phyloP scores from a whole-genome alignment of 805 yeast species.

The Starmera amethionina region DNA sequence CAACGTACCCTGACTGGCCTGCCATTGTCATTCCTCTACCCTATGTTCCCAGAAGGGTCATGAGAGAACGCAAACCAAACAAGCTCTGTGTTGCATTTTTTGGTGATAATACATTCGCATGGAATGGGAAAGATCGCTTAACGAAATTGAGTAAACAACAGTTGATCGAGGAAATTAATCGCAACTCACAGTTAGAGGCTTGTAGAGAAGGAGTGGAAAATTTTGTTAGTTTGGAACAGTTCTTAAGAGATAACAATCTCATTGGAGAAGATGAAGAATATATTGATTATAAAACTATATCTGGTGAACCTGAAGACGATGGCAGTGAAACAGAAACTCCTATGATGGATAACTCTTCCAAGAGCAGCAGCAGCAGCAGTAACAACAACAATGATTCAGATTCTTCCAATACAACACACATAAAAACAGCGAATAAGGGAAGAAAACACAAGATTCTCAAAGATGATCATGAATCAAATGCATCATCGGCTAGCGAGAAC shows the following conservation, averaged over 20 bases:
- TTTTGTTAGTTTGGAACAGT: background rate
- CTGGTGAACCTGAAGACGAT: too few relatives aligned
- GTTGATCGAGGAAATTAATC: too few relatives aligned
- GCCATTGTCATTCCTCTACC: constrained; percentile 24
- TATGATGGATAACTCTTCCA: too few relatives aligned
- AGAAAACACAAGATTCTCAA: too few relatives aligned
- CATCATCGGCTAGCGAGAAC: background rate
- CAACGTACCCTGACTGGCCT: constrained; percentile 40
- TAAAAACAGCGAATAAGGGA: too few relatives aligned
- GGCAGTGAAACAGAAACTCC: too few relatives aligned
- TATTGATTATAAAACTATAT: background rate
- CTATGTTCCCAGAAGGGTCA: background rate
- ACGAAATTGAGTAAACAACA: too few relatives aligned
- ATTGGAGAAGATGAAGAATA: background rate
- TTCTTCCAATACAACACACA: too few relatives aligned
- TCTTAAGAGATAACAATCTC: background rate
- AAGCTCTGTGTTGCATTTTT: background rate
- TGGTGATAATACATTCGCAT: background rate
- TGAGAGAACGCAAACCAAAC: background rate
- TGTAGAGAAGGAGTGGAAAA: background rate
- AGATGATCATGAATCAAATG: background rate
- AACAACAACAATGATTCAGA: too few relatives aligned
- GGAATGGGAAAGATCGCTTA: background rate
- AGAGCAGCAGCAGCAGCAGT: too few relatives aligned
- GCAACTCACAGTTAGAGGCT: too few relatives aligned